Conservation (phyloP, 2,329 filamentous ascomycete species). For the Clarireedia homoeocarpa region DNA sequence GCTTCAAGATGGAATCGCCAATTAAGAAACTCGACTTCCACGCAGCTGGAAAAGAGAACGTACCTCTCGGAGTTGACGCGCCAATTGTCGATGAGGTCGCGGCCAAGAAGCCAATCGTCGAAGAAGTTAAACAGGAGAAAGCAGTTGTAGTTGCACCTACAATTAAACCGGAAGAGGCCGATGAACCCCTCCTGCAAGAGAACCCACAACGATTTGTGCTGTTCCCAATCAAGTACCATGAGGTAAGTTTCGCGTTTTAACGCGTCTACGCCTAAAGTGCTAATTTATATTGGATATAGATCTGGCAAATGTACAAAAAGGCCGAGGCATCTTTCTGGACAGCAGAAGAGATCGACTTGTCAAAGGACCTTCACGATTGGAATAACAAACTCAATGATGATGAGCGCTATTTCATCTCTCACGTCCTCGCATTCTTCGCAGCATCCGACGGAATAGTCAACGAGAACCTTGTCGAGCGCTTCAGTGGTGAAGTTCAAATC, state of each 20-base stretch:
- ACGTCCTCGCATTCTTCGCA: constrained; percentile 98
- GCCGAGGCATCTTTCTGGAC: constrained; percentile 99
- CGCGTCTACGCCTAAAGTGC: constrained; percentile 62
- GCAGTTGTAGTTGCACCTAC: constrained; percentile 38
- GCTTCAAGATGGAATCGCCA: constrained; percentile 87
- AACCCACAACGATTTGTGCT: constrained; percentile 95
- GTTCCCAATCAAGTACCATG: constrained; percentile 98
- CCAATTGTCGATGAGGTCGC: constrained; percentile 45
- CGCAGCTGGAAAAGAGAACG: constrained; percentile 74
- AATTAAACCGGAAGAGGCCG: constrained; percentile 61
- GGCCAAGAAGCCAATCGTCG: constrained; percentile 48
- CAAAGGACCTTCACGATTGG: constrained; percentile 98
- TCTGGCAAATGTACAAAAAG: constrained; percentile 99
- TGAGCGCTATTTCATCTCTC: constrained; percentile 96
- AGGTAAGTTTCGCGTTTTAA: constrained; percentile 56
- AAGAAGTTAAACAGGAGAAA: constrained; percentile 40
- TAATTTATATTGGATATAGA: constrained; percentile 46
- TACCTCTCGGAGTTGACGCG: constrained; percentile 41
- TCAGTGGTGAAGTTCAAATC: constrained; percentile 93
- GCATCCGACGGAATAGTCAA: constrained; percentile 99
- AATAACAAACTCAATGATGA: constrained; percentile 96
- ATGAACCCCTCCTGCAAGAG: constrained; percentile 89
- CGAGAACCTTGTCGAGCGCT: constrained; percentile 97
- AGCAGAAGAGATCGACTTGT: constrained; percentile 97
- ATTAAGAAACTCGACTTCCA: constrained; percentile 83